A percentile compares a stretch with the other conserved stretches of the same genome.
phyloP scores from a whole-genome alignment of 1,284 basidiomycete genomes.

The Cutaneotrichosporon mucoides region DNA sequence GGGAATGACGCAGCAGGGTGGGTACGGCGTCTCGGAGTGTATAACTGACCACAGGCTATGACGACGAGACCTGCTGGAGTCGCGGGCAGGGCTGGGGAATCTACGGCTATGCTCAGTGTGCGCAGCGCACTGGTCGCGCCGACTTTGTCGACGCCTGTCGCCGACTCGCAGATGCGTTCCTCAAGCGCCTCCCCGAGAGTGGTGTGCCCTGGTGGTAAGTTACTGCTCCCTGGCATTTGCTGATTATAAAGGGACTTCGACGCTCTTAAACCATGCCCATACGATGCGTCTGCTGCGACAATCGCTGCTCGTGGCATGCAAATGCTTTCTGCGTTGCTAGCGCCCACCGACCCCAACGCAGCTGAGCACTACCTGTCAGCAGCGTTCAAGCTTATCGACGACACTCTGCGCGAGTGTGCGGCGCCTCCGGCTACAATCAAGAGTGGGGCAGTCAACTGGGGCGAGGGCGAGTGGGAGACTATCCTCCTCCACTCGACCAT shows the following conservation, averaged over 20 bases:
- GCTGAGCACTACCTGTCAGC: slow-evolving; percentile 31
- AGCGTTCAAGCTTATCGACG: slow-evolving; percentile 27
- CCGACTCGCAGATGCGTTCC: slow-evolving; percentile 34
- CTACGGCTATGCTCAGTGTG: slow-evolving; percentile 39
- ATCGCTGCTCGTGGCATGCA: slow-evolving; percentile 34
- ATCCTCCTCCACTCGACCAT: slow-evolving; percentile 41
- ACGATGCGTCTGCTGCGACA: slow-evolving; percentile 36
- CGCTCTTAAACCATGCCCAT: slow-evolving; percentile 34
- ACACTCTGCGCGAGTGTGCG: slow-evolving; percentile 24
- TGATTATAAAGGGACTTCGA: slow-evolving; percentile 45
- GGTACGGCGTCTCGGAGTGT: neutral
- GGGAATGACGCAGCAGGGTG: slow-evolving; percentile 33
- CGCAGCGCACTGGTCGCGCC: slow-evolving; percentile 34
- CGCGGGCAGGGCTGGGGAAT: slow-evolving; percentile 44
- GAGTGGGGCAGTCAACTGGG: slow-evolving; percentile 31
- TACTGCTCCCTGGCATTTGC: no score
- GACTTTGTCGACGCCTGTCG: slow-evolving; percentile 32
- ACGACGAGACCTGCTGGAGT: slow-evolving; percentile 35
- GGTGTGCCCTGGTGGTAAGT: slow-evolving; percentile 39
- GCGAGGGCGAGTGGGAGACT: slow-evolving; percentile 41
- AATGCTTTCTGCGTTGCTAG: slow-evolving; percentile 31
- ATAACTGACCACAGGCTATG: slow-evolving; percentile 23
- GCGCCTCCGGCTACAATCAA: slow-evolving; percentile 20
- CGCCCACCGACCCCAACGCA: slow-evolving; percentile 15
- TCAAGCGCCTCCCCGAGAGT: slow-evolving; percentile 24